Evolutionary conservation across 139 green algal genomes (phyloP), one percentile per base, ranked within the genome.

Genomic region (Desmodesmus armatus): DNA sequence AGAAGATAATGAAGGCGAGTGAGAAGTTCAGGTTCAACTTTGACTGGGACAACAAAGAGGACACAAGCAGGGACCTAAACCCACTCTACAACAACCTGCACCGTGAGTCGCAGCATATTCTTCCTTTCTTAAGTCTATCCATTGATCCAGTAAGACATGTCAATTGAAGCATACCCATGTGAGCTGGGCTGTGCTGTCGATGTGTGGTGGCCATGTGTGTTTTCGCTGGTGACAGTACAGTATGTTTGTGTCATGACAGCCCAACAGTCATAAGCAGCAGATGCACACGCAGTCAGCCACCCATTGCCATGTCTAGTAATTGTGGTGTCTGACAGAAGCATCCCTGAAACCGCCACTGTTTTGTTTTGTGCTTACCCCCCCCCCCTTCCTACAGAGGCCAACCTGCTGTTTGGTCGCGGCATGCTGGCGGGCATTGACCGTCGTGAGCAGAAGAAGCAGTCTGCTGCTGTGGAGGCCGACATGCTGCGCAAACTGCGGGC

Each of bases 11-110:
- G 27, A 96, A 96, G 83, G 91, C 94, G 23, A 95, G 89, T 47
- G 96, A 99, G 74, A 98, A 98, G 92, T 98, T 97, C 82, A 41
- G 70, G 35, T 98, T 99, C 92, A 96, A 97, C 81, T 99, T 99
- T 89, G 97, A 99, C 90, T 99, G 97, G 97, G 95, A 98, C 67
- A 94, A 92, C 6, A 88, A 85, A 0, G 97, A 99, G 74, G 97
- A 99, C 93, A 99, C 97, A 0, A 95, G 89, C 73, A 88, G 89
- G 35, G 97, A 98, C 88, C 87, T 97, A 21, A 99, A 99, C 91
- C 94, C 96, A 15, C 89, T 99, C 53, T 99, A 98, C 91, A 93
- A 97, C 80, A 90, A 92, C 80, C 91, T 93, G 44, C 94, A 97
- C 69, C 92, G 92, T 95, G 85, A 49, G 82, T 62, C 5, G 21